phyloP scores from a whole-genome alignment of 1,139 yeast species.

The Suhomyces bolitotheri region DNA sequence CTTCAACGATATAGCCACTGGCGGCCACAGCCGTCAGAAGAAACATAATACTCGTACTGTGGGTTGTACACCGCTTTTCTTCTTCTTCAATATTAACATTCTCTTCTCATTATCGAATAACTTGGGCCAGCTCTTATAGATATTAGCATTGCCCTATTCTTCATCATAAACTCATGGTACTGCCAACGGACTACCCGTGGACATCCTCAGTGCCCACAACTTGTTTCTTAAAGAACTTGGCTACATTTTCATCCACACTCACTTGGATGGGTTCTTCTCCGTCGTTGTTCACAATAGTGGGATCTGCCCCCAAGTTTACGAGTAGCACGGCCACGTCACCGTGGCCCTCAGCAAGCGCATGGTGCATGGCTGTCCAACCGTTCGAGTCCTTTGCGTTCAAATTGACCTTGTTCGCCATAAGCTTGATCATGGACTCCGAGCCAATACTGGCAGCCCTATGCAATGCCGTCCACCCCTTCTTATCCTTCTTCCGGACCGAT shows the following conservation, averaged over 20 bases:
- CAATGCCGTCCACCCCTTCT: slow-evolving; percentile 62
- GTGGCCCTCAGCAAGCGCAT: slow-evolving; percentile 90
- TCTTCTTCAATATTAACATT: no score
- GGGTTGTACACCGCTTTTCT: no score
- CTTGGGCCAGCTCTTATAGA: no score
- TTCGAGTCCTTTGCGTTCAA: slow-evolving; percentile 65
- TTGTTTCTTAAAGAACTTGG: slow-evolving; percentile 32
- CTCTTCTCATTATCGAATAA: no score
- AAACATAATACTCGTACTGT: no score
- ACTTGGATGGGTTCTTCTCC: slow-evolving; percentile 63
- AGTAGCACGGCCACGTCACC: slow-evolving; percentile 71
- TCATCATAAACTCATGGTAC: no score
- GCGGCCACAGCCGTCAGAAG: no score
- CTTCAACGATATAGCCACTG: no score
- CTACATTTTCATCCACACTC: slow-evolving; percentile 61
- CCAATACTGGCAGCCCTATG: slow-evolving; percentile 89
- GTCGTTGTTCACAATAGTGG: slow-evolving; percentile 45
- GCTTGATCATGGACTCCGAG: slow-evolving; percentile 51
- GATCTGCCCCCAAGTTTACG: slow-evolving; percentile 69
- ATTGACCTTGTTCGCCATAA: slow-evolving; percentile 57
- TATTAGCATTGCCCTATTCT: no score
- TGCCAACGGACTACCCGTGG: no score
- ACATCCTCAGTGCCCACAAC: slow-evolving; percentile 8
- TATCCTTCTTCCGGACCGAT: slow-evolving; percentile 65
- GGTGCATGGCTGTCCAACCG: slow-evolving; percentile 89